Conservation (phyloP, 176 grass and related monocot genomes). For the Ensete ventricosum region DNA sequence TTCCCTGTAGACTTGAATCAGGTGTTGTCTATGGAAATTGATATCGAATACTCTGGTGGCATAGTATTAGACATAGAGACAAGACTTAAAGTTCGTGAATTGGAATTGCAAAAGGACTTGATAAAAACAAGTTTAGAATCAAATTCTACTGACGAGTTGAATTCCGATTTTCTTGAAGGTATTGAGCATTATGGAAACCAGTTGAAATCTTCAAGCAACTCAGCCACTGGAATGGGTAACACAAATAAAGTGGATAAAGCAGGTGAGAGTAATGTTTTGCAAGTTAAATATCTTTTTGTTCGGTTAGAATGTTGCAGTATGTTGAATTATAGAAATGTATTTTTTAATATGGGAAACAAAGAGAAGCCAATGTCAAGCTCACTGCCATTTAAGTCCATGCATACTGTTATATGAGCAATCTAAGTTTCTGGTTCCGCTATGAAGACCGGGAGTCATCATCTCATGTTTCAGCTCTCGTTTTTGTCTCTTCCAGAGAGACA, state of each 20-base stretch:
- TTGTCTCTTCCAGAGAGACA: too few relatives aligned
- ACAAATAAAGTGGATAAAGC: slow-evolving; percentile 32
- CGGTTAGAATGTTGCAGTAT: not conserved
- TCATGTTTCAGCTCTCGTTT: too few relatives aligned
- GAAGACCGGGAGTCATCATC: too few relatives aligned
- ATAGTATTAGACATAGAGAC: slow-evolving; percentile 66
- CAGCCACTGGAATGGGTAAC: slow-evolving; percentile 33
- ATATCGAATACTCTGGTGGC: slow-evolving; percentile 73
- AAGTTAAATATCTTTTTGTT: not conserved
- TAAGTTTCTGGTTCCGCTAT: too few relatives aligned
- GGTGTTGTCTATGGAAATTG: slow-evolving; percentile 79
- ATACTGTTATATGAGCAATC: too few relatives aligned
- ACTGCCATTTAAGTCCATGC: too few relatives aligned
- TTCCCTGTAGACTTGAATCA: slow-evolving; percentile 70
- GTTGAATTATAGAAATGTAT: not conserved
- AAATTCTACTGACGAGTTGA: slow-evolving; percentile 46
- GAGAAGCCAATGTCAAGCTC: too few relatives aligned
- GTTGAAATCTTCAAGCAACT: slow-evolving; percentile 35
- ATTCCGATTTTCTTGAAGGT: slow-evolving; percentile 78
- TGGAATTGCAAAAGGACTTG: slow-evolving; percentile 84
- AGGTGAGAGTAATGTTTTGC: slow-evolving; percentile 24
- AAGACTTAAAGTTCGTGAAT: slow-evolving; percentile 74
- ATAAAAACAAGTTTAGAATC: slow-evolving; percentile 59
- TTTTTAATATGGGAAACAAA: too few relatives aligned
- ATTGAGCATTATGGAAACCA: slow-evolving; percentile 81